Evolutionary conservation across 2,329 filamentous ascomycete genomes (phyloP).

Genomic region (Cercospora sp.): DNA sequence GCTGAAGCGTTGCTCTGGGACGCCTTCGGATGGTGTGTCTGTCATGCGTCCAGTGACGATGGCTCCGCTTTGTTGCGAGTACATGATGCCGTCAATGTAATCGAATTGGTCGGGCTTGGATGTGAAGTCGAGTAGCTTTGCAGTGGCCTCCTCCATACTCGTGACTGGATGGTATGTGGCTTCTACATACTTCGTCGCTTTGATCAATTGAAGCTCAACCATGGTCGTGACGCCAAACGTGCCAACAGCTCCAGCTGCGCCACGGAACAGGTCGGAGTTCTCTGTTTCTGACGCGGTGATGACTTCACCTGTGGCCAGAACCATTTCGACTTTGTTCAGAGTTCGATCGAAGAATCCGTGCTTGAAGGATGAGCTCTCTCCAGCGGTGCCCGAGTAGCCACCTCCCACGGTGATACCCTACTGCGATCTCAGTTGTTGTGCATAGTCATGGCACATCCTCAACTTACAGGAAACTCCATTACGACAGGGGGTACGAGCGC

Average conservation of each 20-base stretch:
- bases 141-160: constrained; percentile 46
- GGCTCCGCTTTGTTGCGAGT: constrained; percentile 44
- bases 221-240: constrained; percentile 67
- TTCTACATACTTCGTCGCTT: constrained; percentile 52
- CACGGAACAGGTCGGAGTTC: constrained; percentile 62
- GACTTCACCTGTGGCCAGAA: constrained; percentile 62
- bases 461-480: constrained; percentile 63
- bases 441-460: neutral
- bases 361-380: constrained; percentile 68
- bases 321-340: constrained; percentile 63
- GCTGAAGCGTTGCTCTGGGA: constrained; percentile 41
- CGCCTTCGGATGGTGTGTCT: constrained; percentile 26
- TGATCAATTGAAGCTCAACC: constrained; percentile 49
- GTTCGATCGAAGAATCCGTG: constrained; percentile 66
- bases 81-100: constrained; percentile 55
- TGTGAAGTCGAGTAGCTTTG: constrained; percentile 42
- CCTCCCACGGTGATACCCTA: constrained; percentile 66
- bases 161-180: constrained; percentile 50
- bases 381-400: constrained; percentile 66
- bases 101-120: constrained; percentile 46
- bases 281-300: constrained; percentile 56
- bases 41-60: constrained; percentile 50
- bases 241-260: constrained; percentile 65
- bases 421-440: neutral
- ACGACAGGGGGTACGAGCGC: constrained; percentile 65